Percentiles rank a stretch among this genome's conserved stretches.
These are phyloP conservation scores for Coelastrella sp. DNA, from an alignment of 139 green algal genomes.

Conservation along the genomic window DNA sequence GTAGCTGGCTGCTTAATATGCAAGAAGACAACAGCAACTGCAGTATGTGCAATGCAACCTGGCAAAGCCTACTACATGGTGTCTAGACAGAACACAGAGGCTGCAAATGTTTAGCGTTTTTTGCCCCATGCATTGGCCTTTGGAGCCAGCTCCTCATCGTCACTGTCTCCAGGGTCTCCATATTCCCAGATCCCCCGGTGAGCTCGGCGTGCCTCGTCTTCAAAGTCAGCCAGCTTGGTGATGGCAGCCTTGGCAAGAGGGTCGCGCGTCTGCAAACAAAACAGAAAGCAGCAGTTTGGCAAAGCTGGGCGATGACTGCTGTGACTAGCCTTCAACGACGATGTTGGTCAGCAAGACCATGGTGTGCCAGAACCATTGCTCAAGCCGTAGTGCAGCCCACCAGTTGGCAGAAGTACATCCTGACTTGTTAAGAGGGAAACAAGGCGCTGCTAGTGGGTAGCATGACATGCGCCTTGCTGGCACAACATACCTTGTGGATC, in stretches of 20 bases:
- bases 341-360: too few species aligned
- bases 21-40: too few species aligned
- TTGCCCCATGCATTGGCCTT: constrained; percentile 9
- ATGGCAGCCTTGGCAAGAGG: constrained; percentile 36
- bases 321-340: too few species aligned
- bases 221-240: constrained; percentile 63
- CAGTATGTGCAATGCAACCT: too few species aligned
- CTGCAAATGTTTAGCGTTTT: neutral
- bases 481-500: constrained; percentile 54
- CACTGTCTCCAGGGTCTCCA: constrained; percentile 85
- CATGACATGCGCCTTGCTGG: neutral
- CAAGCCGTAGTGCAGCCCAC: too few species aligned
- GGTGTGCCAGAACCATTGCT: too few species aligned
- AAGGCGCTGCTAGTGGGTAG: neutral
- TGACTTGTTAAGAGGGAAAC: neutral
- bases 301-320: too few species aligned
- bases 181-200: constrained; percentile 88
- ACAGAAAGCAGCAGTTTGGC: neutral
- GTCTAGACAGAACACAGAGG: too few species aligned
- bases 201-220: constrained; percentile 73
- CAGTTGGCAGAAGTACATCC: too few species aligned
- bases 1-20: too few species aligned
- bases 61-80: too few species aligned
- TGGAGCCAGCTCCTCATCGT: constrained; percentile 69
- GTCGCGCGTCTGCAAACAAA: constrained; percentile 4